Conservation (phyloP, 1,284 basidiomycete species). For the Earliella scabrosa region DNA sequence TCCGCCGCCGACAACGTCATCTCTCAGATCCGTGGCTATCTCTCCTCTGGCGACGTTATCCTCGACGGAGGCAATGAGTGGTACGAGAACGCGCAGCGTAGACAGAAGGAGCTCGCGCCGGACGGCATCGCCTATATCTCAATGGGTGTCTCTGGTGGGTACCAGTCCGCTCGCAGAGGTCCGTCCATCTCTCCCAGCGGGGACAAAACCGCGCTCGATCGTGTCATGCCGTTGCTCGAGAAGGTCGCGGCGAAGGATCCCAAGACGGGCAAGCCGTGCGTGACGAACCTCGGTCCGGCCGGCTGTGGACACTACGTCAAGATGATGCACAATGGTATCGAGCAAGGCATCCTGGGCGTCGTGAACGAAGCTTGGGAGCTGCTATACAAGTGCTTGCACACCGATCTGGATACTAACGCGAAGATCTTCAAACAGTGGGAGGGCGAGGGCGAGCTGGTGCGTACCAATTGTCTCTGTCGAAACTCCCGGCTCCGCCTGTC, state of each 20-base stretch:
- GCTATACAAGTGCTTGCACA: constrained; percentile 26
- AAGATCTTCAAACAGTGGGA: constrained; percentile 23
- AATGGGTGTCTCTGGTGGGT: constrained; percentile 29
- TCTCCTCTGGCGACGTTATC: constrained; percentile 27
- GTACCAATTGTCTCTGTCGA: background rate
- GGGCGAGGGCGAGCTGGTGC: constrained; percentile 25
- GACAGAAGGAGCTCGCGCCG: constrained; percentile 22
- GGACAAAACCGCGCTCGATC: constrained; percentile 19
- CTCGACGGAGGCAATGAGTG: constrained; percentile 30
- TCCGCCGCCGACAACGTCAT: constrained; percentile 23
- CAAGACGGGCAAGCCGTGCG: constrained; percentile 23
- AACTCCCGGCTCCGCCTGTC: background rate
- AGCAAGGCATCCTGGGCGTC: constrained; percentile 29
- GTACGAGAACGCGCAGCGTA: constrained; percentile 25
- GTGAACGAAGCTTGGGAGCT: constrained; percentile 28
- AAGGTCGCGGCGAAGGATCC: constrained; percentile 24
- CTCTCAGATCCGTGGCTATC: constrained; percentile 13
- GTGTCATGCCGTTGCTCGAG: constrained; percentile 25
- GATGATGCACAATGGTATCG: constrained; percentile 34
- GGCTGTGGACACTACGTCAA: constrained; percentile 30
- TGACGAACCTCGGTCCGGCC: constrained; percentile 24
- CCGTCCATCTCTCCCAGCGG: constrained; percentile 29
- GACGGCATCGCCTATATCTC: constrained; percentile 25
- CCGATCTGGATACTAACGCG: constrained; percentile 25
- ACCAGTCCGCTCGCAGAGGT: constrained; percentile 27